Conservation (phyloP, 257 asterid genomes). For the Hygrophila difformis region DNA sequence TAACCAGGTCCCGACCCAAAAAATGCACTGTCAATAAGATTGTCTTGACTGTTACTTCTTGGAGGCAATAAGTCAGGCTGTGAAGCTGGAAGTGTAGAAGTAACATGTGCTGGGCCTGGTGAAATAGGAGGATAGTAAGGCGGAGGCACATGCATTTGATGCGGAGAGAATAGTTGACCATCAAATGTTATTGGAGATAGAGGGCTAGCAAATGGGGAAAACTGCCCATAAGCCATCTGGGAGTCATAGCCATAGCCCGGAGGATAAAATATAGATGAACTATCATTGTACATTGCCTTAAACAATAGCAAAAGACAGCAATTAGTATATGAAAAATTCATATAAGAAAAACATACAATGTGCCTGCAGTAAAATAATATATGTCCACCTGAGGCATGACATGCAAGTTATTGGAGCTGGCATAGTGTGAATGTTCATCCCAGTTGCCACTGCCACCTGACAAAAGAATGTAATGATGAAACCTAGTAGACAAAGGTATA, state of each 20-base stretch:
- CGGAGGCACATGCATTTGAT: slow-evolving; percentile 71
- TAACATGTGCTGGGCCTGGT: slow-evolving; percentile 74
- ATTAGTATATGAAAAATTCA: slow-evolving; percentile 7
- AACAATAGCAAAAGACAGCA: slow-evolving; percentile 22
- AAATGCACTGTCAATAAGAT: slow-evolving; percentile 46
- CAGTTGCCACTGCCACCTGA: slow-evolving; percentile 76
- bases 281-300: slow-evolving; percentile 89
- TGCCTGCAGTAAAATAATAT: slow-evolving; percentile 5
- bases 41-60: slow-evolving; percentile 75
- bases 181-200: slow-evolving; percentile 83
- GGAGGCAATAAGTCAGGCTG: slow-evolving; percentile 65
- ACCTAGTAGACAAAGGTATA: background rate
- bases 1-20: slow-evolving; percentile 81
- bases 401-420: slow-evolving; percentile 74
- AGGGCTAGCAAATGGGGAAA: slow-evolving; percentile 80
- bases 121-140: slow-evolving; percentile 75
- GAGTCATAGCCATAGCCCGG: slow-evolving; percentile 86
- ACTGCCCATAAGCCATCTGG: slow-evolving; percentile 94
- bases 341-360: slow-evolving; percentile 4
- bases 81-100: slow-evolving; percentile 59
- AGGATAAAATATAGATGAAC: slow-evolving; percentile 60
- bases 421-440: slow-evolving; percentile 75
- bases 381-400: slow-evolving; percentile 75
- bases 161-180: slow-evolving; percentile 90
- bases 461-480: too few species aligned